Evolutionary conservation across 805 yeast genomes (phyloP), one percentile per base, ranked within the genome.

Genomic region (Candida yuanshanica): DNA sequence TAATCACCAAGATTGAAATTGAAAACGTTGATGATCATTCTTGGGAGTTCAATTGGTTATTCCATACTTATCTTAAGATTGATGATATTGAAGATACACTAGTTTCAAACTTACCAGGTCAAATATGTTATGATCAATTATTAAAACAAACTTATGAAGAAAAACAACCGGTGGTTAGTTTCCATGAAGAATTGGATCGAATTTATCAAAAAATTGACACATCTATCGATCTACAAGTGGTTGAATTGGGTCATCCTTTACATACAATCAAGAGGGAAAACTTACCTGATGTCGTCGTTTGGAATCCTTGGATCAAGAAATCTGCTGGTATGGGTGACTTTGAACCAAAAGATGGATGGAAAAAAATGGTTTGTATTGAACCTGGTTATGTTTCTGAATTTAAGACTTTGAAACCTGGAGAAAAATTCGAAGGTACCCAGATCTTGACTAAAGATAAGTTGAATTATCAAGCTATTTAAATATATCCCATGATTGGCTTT

Each of bases 261-360:
- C 83, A 82, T 59, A 79, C 84, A 33, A 62, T 91, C 26, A 68
- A 75, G 40, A 73, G 95, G 56, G 65, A 65, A 13, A 81, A 81
- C 52, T 67, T 86, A 33, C 73, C 69, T 25, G 84, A 79, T 49
- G 66, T 74, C 26, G 98, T 93, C 37, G 97, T 93, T 41, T 93
- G 99, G 99, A 93, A 93, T 63, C 99, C 99, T 27, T 93, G 98
- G 99, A 69, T 76, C 50, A 74, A 83, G 42, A 86, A 84, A 61
- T 77, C 93, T n/a, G 69, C 66, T 20, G 81, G 83, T 2, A 86
- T 93, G 91, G 81, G 70, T 33, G 99, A 93, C 65, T 93, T 91
- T 56, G 75, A 72, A 52, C 99, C 98, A 38, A 87, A 85, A 59
- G 62, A 65, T 40, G 98, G 96, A 6, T 93, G 71, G 68, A 72